A percentile compares a stretch with the other conserved stretches of the same genome.
phyloP scores from a whole-genome alignment of 2,329 filamentous ascomycete genomes.

The Conoideocrella luteorostrata region DNA sequence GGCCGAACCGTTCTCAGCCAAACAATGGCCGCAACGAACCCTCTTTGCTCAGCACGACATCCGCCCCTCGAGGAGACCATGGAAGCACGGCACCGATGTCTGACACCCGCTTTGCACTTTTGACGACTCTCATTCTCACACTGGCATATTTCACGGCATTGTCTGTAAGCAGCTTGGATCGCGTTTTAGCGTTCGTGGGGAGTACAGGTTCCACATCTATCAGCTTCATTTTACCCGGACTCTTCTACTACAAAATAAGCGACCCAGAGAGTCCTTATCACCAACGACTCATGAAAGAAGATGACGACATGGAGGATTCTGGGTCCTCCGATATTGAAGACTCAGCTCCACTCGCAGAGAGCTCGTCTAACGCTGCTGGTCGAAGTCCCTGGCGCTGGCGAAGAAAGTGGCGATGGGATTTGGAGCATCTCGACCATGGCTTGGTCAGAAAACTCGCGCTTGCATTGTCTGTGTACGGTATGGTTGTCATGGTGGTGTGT shows the following conservation, averaged over 20 bases:
- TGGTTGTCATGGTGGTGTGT: slow-evolving; percentile 84
- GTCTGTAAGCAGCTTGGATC: slow-evolving; percentile 82
- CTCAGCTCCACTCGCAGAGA: slow-evolving; percentile 35
- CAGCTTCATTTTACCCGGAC: slow-evolving; percentile 88
- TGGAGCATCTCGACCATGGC: slow-evolving; percentile 58
- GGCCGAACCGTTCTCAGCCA: slow-evolving; percentile 49
- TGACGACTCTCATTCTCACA: slow-evolving; percentile 81
- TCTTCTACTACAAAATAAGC: slow-evolving; percentile 99
- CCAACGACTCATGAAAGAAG: slow-evolving; percentile 81
- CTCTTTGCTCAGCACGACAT: slow-evolving; percentile 32
- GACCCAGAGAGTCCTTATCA: slow-evolving; percentile 81
- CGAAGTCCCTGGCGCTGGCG: slow-evolving; percentile 42
- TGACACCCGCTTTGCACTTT: slow-evolving; percentile 79
- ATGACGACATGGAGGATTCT: slow-evolving; percentile 70
- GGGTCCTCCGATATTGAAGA: slow-evolving; percentile 45
- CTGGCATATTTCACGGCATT: slow-evolving; percentile 83
- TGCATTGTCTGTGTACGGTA: slow-evolving; percentile 72
- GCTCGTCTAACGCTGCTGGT: slow-evolving; percentile 25
- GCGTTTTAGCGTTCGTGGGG: slow-evolving; percentile 90
- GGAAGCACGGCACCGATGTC: slow-evolving; percentile 61
- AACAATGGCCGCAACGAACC: slow-evolving; percentile 32
- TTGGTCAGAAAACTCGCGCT: slow-evolving; percentile 67
- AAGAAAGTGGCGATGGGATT: slow-evolving; percentile 52
- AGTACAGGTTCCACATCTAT: slow-evolving; percentile 93
- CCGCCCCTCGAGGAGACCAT: slow-evolving; percentile 40